Evolutionary conservation across 768 basidiomycete species (phyloP), one percentile per base, ranked within the genome.

Genomic region (Psilocybe cubensis): DNA sequence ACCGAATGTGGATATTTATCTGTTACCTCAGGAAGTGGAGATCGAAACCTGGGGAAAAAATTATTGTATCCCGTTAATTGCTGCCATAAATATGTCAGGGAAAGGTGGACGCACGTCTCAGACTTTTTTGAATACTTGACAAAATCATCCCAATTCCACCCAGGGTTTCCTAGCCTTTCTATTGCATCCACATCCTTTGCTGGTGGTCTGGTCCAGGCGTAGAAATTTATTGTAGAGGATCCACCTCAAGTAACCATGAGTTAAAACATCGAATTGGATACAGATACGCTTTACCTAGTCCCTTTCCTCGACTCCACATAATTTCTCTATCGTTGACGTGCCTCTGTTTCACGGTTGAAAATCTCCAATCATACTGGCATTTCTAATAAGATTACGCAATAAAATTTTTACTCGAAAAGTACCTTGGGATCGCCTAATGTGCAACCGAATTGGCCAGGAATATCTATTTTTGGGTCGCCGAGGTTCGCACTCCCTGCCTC

Each of bases 111-210:
- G 23, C 25, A 81, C 79, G 62, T 76, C 61, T 77, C 76, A 7
- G 70, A 63, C 50, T 70, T 74, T 56, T 68, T 69, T 4, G 70
- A 72, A 57, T 78, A 78, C 45, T 75, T 71, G 7, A 68, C 52
- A 51, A 73, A 78, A 18, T 75, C 72, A 0, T 71, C 63, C 80
- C 79, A 84, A 60, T 82, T 83, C 83, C 83, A 85, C 4, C 82
- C 83, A 1, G 73, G 71, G 55, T 84, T 84, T 5, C 83, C 83
- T n/a, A 85, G 70, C 50, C 71, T 69, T 61, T 83, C 82, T 46
- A 78, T 69, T 5, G 69, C 72, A 50, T 73, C 67, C 21, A 71
- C 54, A 43, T 72, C 73, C 2, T 42, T 50, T 18, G 64, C 66
- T 25, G 70, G 72, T 12, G 73, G 72, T 45, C 71, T 68, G 24